Evolutionary conservation across 345 rosid genomes (phyloP).

Genomic region (Salix viminalis): DNA sequence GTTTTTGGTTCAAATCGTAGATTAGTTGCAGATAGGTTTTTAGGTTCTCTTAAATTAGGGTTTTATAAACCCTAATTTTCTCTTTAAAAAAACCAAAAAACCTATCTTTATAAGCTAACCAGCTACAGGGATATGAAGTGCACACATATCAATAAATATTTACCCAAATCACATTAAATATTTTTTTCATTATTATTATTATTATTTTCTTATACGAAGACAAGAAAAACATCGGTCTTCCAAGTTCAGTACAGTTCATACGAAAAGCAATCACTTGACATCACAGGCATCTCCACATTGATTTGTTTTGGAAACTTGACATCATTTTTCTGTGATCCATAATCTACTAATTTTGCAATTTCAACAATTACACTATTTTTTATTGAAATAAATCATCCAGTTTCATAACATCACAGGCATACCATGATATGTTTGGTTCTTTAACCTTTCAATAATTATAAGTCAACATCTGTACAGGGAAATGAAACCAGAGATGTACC

Average conservation of each 20-base stretch:
- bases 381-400: neutral
- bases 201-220: no score
- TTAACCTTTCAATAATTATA: neutral
- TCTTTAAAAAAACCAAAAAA: no score
- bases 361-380: neutral
- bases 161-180: no score
- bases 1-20: no score
- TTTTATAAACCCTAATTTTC: no score
- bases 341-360: neutral
- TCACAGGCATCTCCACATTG: neutral
- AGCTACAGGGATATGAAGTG: no score
- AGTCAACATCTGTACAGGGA: neutral
- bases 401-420: neutral
- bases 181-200: no score
- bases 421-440: neutral
- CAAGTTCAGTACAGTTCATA: neutral
- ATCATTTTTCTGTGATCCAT: neutral
- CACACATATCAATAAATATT: no score
- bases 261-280: neutral
- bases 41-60: no score
- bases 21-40: no score
- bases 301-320: neutral
- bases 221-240: neutral
- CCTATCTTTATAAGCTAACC: no score
- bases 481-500: neutral